Evolutionary conservation across 2,329 filamentous ascomycete genomes (phyloP), one percentile per base, ranked within the genome.

Genomic region (Bipolaris oryzae): DNA sequence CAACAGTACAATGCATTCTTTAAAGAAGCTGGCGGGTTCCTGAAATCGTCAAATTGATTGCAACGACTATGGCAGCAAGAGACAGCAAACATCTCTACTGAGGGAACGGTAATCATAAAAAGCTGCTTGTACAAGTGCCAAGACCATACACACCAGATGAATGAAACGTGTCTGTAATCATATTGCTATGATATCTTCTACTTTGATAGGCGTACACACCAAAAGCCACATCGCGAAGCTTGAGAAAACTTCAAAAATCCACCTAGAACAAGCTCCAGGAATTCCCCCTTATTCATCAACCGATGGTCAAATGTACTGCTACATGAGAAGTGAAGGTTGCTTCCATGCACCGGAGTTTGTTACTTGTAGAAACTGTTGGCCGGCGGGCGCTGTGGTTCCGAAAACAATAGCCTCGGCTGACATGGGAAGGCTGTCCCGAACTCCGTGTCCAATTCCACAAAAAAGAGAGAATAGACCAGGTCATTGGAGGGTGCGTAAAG

Each of bases 291-390:
- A 43, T 13, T 13, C 11, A 25, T 20, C 15, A 35, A 44, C 39
- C 33, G 28, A 53, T 31, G 47, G 42, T 53, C 50, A 53, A 54
- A 59, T 60, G 57, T 47, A 55, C 37, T 60, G 57, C 56, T 64
- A 55, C 58, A 66, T 55, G 62, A 52, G 63, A 66, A 68, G 61
- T 64, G 55, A 62, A 67, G 41, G 33, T 44, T 16, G 38, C 45
- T 41, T 48, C 35, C 38, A 16, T 49, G 34, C 34, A 20, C 34
- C 21, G 35, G 23, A 20, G 20, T 35, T 55, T 23, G n/a, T 39
- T 31, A 46, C 33, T n/a, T 15, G 34, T 34, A 56, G 44, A 45
- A 45, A 56, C 55, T 46, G 37, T 33, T 52, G 39, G 54, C 53
- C 43, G 41, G 50, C 15, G 52, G 51, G 53, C 51, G 48, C 31